Conservation (phyloP, 352 stramenopile genomes). For the Globisporangium cylindrosporum region DNA sequence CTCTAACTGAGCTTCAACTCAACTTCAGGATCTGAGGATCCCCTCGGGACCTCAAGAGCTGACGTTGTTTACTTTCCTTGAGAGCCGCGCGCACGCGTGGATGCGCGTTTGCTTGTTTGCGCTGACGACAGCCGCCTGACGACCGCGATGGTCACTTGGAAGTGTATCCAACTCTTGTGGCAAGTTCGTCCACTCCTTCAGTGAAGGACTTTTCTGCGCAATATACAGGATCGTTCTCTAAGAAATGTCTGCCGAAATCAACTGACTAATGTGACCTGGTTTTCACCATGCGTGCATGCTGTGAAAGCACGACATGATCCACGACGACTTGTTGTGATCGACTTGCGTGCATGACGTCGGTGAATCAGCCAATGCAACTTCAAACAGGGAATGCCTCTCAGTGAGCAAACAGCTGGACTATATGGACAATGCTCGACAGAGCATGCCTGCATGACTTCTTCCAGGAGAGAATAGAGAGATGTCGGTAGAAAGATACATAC, state of each 20-base stretch:
- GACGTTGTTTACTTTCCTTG: neutral
- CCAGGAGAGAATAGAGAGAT: too few relatives aligned
- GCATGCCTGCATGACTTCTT: too few relatives aligned
- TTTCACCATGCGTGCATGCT: neutral
- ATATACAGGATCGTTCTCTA: neutral
- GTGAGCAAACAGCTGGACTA: too few relatives aligned
- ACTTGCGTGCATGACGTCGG: neutral
- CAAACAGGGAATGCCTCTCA: too few relatives aligned
- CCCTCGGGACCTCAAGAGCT: neutral
- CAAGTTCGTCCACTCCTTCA: too few relatives aligned
- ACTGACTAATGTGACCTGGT: neutral
- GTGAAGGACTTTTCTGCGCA: neutral
- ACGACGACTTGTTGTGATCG: neutral
- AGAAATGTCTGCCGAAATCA: neutral
- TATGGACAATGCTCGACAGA: too few relatives aligned
- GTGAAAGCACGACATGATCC: neutral
- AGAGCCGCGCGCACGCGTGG: neutral
- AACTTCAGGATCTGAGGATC: neutral
- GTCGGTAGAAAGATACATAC: too few relatives aligned
- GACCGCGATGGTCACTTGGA: neutral
- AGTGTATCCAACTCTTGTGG: neutral
- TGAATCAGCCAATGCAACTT: too few relatives aligned
- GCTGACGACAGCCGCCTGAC: neutral
- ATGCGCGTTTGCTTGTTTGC: neutral
- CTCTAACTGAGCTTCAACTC: neutral